Percentiles rank a stretch among this genome's conserved stretches.
Conservation (phyloP, 2,329 filamentous ascomycete species). For the Neonectria faginata region DNA sequence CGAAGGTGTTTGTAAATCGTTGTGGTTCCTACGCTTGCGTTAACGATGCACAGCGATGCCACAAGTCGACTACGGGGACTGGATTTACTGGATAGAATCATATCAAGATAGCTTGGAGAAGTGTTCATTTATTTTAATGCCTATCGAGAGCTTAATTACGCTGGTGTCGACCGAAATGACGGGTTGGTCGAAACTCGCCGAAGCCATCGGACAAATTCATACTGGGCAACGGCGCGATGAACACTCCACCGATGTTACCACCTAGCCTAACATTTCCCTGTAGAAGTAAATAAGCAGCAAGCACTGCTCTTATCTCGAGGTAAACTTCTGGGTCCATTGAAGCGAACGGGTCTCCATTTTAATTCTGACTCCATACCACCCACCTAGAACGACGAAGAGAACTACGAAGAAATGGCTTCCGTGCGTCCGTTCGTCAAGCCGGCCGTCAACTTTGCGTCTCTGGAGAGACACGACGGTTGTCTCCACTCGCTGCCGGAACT, state of each 20-base stretch:
- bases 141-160: not conserved
- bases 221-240: not conserved
- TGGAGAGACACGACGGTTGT: slow-evolving; percentile 26
- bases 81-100: not conserved
- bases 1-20: not conserved
- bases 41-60: not conserved
- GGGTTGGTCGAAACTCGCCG: not conserved
- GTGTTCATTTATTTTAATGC: not conserved
- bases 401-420: slow-evolving; percentile 17
- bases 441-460: slow-evolving; percentile 34
- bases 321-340: slow-evolving; percentile 12
- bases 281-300: slow-evolving; percentile 8
- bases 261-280: not conserved
- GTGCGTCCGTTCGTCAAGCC: slow-evolving; percentile 32
- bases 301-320: not conserved
- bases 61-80: not conserved
- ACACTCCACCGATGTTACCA: not conserved
- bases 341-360: not conserved
- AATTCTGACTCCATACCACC: not conserved
- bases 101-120: no score
- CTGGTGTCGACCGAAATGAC: not conserved
- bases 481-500: slow-evolving; percentile 41
- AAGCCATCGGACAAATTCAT: not conserved
- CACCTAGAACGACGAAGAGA: not conserved
- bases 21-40: not conserved